Conservation (phyloP, 495 filamentous ascomycete species). For the Halenospora varia region DNA sequence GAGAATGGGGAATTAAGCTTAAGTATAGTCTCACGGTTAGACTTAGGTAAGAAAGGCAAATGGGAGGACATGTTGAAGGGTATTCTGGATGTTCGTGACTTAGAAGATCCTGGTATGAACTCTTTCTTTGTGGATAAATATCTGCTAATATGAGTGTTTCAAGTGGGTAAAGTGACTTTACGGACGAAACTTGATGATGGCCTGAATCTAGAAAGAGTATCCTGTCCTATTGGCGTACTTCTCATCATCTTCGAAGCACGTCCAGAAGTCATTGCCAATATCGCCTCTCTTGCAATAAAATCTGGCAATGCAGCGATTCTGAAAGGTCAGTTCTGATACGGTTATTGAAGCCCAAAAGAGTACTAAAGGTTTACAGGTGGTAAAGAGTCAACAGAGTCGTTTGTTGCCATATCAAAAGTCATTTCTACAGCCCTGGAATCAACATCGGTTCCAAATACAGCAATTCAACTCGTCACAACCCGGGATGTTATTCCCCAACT, state of each 20-base stretch:
- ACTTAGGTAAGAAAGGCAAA: constrained; percentile 80
- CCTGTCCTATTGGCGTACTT: constrained; percentile 92
- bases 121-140: neutral
- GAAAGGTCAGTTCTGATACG: no score
- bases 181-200: constrained; percentile 87
- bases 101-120: constrained; percentile 84
- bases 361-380: constrained; percentile 55
- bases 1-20: constrained; percentile 70
- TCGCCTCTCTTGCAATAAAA: constrained; percentile 94
- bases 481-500: constrained; percentile 84
- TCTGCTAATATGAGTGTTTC: neutral
- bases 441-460: constrained; percentile 77
- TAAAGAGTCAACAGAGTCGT: constrained; percentile 92
- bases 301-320: constrained; percentile 96
- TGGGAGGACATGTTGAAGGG: constrained; percentile 98
- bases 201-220: constrained; percentile 76
- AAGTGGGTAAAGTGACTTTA: constrained; percentile 81
- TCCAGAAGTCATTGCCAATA: constrained; percentile 98
- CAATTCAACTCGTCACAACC: constrained; percentile 89
- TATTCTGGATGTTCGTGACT: constrained; percentile 79
- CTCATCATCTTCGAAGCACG: constrained; percentile 98
- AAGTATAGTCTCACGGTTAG: constrained; percentile 87
- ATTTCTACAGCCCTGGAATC: constrained; percentile 74
- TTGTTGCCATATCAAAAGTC: constrained; percentile 78
- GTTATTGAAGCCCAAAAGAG: neutral